Conservation (phyloP, 2,329 filamentous ascomycete species). For the Claviceps sp. region DNA sequence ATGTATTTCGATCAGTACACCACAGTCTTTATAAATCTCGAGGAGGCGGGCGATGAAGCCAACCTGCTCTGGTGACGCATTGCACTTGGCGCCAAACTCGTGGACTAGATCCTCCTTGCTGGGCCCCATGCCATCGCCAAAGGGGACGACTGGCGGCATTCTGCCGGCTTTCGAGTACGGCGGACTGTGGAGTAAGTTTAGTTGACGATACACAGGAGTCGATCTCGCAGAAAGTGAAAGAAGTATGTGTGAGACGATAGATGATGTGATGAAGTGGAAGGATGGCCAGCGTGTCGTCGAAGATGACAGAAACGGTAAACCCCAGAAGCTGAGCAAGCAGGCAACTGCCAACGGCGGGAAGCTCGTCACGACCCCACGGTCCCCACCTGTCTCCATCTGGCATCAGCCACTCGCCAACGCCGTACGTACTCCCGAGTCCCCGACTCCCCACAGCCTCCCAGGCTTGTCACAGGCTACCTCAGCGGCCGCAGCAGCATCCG, state of each 20-base stretch:
- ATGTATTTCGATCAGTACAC: background rate
- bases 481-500: background rate
- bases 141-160: background rate
- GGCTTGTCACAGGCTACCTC: no score
- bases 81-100: slow-evolving; percentile 4
- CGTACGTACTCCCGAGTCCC: no score
- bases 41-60: background rate
- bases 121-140: slow-evolving; percentile 2
- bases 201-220: background rate
- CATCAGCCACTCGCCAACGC: no score
- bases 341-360: no score
- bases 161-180: background rate
- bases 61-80: slow-evolving; percentile 5
- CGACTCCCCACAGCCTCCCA: no score
- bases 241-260: background rate
- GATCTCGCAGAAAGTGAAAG: background rate
- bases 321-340: no score
- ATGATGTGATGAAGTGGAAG: background rate
- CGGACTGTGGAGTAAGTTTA: background rate
- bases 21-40: no score
- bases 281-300: no score
- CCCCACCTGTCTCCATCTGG: no score
- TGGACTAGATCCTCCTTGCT: slow-evolving; percentile 5
- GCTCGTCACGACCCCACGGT: no score
- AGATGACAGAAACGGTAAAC: no score